Conservation (phyloP, 139 green algal species). For the Chlamydomonas applanata region DNA sequence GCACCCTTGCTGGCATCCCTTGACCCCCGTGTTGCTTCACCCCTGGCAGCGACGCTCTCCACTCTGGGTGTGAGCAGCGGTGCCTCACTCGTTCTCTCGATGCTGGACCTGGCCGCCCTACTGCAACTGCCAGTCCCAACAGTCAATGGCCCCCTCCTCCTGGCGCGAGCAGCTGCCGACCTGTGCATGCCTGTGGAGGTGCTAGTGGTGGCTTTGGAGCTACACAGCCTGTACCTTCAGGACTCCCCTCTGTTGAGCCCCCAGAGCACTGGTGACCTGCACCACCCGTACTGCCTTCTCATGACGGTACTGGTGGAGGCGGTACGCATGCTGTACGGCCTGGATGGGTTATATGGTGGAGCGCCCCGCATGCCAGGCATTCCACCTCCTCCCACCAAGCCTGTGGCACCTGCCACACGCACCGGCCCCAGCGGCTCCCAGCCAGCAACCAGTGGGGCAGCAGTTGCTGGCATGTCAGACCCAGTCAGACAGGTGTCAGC, state of each 20-base stretch:
- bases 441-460: no score
- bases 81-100: no score
- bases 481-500: not conserved
- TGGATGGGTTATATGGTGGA: not conserved
- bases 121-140: no score
- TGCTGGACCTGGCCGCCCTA: no score
- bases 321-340: not conserved
- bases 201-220: not conserved
- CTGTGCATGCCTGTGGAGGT: slow-evolving; percentile 1
- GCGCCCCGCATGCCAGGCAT: not conserved
- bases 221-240: slow-evolving; percentile 1
- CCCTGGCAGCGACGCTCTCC: no score
- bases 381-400: not conserved
- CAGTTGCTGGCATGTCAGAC: no score
- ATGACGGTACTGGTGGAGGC: not conserved
- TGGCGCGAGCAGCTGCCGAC: no score
- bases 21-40: no score
- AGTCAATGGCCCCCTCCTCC: no score
- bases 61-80: no score
- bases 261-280: not conserved
- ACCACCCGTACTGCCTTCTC: slow-evolving; percentile 9
- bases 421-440: not conserved
- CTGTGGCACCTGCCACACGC: no score
- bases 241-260: not conserved
- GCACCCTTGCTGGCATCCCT: no score